Conservation (phyloP, 371 early-diverging fungal species). For the Apophysomyces trapeziformis region DNA sequence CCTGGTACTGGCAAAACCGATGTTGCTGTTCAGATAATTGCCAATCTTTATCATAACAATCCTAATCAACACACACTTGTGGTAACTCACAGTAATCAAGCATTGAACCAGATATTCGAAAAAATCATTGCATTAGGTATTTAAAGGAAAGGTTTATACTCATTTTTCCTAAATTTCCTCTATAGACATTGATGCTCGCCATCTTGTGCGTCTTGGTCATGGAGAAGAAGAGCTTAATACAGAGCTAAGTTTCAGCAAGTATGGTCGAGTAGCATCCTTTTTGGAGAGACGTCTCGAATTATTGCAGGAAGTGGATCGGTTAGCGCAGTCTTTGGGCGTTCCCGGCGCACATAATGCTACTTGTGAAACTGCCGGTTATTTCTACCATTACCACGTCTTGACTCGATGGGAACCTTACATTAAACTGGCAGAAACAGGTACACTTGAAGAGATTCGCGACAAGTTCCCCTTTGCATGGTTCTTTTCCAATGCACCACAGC, state of each 20-base stretch:
- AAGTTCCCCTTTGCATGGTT: slow-evolving; percentile 83
- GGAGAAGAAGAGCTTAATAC: slow-evolving; percentile 91
- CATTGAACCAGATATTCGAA: slow-evolving; percentile 94
- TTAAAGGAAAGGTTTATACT: not conserved
- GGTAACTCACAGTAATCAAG: slow-evolving; percentile 95
- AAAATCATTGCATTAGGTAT: slow-evolving; percentile 76
- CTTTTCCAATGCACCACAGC: slow-evolving; percentile 77
- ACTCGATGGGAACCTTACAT: slow-evolving; percentile 80
- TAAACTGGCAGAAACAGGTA: slow-evolving; percentile 21
- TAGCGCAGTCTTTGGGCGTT: slow-evolving; percentile 75
- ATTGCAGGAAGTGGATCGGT: slow-evolving; percentile 75
- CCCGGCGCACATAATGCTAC: slow-evolving; percentile 86
- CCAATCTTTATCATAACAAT: slow-evolving; percentile 89
- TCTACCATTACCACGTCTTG: slow-evolving; percentile 76
- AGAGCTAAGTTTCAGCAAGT: slow-evolving; percentile 83
- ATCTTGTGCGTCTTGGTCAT: slow-evolving; percentile 93
- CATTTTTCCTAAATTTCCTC: not conserved
- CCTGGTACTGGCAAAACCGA: slow-evolving; percentile 98
- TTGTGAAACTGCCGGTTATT: slow-evolving; percentile 93
- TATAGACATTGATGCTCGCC: slow-evolving; percentile 87
- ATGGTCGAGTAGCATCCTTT: slow-evolving; percentile 91
- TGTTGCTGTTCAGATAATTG: slow-evolving; percentile 93
- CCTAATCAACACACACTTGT: slow-evolving; percentile 90
- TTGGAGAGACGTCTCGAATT: slow-evolving; percentile 80
- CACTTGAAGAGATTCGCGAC: slow-evolving; percentile 33